phyloP scores from a whole-genome alignment of 371 early-diverging fungal genomes.

The Batkoa obscura region DNA sequence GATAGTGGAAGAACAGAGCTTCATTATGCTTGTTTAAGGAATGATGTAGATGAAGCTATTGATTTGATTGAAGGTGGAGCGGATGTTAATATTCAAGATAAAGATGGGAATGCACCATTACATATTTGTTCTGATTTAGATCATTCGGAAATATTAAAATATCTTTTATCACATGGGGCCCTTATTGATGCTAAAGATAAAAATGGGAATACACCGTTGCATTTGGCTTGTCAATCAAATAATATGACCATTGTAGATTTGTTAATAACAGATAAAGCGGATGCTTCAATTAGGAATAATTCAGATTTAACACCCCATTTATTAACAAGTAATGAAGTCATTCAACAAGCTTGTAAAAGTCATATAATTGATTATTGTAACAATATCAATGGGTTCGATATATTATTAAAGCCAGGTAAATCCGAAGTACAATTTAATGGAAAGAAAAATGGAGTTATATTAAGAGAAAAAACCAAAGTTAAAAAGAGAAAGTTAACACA shows the following conservation, averaged over 20 bases:
- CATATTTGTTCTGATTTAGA: conserved; percentile 18
- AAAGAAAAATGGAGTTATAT: too few species aligned
- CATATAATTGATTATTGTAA: conserved; percentile 16
- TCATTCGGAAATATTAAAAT: neutral
- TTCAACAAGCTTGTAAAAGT: conserved; percentile 19
- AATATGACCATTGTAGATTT: neutral
- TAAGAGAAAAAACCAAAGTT: too few species aligned
- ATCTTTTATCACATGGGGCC: neutral
- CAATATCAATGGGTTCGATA: conserved; percentile 4
- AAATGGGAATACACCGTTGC: neutral
- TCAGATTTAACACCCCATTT: neutral
- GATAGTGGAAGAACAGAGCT: neutral
- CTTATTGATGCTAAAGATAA: neutral
- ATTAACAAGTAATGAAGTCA: neutral
- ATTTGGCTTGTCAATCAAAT: neutral
- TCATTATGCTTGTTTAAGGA: neutral
- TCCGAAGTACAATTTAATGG: too few species aligned
- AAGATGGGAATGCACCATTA: conserved; percentile 19
- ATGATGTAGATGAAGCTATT: conserved; percentile 24
- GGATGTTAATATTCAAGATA: conserved; percentile 8
- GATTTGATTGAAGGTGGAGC: conserved; percentile 10
- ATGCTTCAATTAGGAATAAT: neutral
- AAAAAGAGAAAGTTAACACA: too few species aligned
- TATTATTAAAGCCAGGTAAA: too few species aligned
- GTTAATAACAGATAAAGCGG: neutral